Conservation (phyloP, 148 eudicot species). For the Amaranthus hypochondriacus region DNA sequence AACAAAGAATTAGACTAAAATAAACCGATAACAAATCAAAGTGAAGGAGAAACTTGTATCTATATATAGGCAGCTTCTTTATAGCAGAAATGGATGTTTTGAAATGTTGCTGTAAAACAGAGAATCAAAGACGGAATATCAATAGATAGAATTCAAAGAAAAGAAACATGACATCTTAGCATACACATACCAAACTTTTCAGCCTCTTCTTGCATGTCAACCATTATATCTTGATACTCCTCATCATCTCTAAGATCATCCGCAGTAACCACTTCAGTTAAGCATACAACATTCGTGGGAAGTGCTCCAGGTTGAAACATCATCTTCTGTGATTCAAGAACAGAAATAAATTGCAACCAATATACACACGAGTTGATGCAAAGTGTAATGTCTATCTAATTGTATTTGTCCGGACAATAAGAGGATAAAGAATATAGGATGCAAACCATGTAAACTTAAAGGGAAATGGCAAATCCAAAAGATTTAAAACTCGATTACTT, state of each 20-base stretch:
- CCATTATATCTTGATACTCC: slow-evolving; percentile 84
- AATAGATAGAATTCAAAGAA: neutral
- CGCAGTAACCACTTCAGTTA: slow-evolving; percentile 62
- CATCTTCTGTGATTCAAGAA: slow-evolving; percentile 55
- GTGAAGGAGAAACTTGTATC: neutral
- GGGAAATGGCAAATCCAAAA: too few species aligned
- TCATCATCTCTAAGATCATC: slow-evolving; percentile 82
- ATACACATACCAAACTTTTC: slow-evolving; percentile 58
- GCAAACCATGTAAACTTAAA: too few species aligned
- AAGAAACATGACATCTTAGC: neutral
- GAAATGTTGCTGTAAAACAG: slow-evolving; percentile 26
- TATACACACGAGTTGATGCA: neutral
- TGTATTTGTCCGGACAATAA: too few species aligned
- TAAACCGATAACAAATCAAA: slow-evolving; percentile 1
- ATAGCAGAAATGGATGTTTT: neutral
- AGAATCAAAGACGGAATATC: neutral
- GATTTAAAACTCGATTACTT: neutral
- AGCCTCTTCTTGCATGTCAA: slow-evolving; percentile 84
- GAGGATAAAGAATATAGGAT: too few species aligned
- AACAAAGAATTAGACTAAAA: slow-evolving; percentile 1
- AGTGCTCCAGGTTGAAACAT: slow-evolving; percentile 62
- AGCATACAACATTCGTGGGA: slow-evolving; percentile 62
- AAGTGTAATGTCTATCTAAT: too few species aligned
- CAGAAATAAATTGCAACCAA: neutral
- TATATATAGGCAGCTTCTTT: neutral